Evolutionary conservation across 202 grass and related monocot species (phyloP), one percentile per base, ranked within the genome.

Genomic region (Alloteropsis angusta): DNA sequence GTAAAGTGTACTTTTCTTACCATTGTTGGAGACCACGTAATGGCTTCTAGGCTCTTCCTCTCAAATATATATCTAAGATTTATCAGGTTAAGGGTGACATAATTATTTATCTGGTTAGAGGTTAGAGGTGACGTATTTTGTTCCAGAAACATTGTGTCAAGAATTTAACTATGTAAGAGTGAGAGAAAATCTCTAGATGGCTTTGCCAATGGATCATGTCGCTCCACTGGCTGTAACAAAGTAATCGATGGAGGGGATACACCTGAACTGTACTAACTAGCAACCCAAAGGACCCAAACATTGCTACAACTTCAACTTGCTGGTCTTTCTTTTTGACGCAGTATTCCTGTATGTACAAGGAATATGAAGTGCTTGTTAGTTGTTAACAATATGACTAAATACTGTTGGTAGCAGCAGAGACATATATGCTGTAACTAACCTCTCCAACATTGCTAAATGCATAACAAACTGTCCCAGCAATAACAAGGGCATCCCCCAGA

Each of bases 251-350:
- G 53, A 56, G 7, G 28, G 88, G 92, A 98, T 98, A 98, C 95
- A 98, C 84, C 83, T 95, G 82, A 76, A 83, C 23, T 78, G 55
- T 14, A 55, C 84, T 87, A 76, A 98, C 67, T 18, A 98, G 57
- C 37, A 81, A 41, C 6, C 92, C 95, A 73, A 90, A 95, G 49
- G 86, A 43, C 32, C 85, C 92, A 73, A 91, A 82, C 96, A 95
- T 98, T 1, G 87, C 79, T 0, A 98, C 67, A 58, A 95, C 68
- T 89, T 98, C 92, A 60, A 98, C 76, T 73, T 26, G 53, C 19
- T 57, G 77, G 55, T 94, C 89, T 73, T 87, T 98, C 60, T 81
- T 92, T 55, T 97, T 98, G 17, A 95, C 89, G 62, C 85, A 90
- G 41, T 77, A 87, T 65, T 98, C 96, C 96, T 97, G 37, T 44